Evolutionary conservation across 805 yeast genomes (phyloP), one percentile per base, ranked within the genome.

Genomic region (Saturnispora gosingensis): DNA sequence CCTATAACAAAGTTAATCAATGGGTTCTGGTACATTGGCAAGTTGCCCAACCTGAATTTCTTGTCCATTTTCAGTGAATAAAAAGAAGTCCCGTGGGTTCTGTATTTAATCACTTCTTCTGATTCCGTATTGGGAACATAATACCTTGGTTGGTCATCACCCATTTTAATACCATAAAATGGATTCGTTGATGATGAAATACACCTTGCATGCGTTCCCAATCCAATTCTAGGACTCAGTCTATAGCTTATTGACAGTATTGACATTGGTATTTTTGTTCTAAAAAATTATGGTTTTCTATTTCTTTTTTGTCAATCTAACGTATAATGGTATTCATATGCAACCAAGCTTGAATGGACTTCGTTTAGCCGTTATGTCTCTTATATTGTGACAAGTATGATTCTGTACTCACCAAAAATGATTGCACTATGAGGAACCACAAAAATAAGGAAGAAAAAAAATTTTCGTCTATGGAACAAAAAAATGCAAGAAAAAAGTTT

Each of bases 11-110:
- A 81, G 45, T 77, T 75, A 7, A 79, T 71, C 2, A 81, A 72
- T 0, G 89, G 88, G 0, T 85, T 80, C 47, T 72, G 77, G 59
- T 85, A 85, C 25, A 85, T 58, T 3, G 90, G 84, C 54, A 72
- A 72, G 58, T 80, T 76, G 2, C 85, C 80, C 5, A 81, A 67
- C 49, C 88, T 67, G 53, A 62, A 75, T 25, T 80, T 72, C 4
- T 69, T 61, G 5, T 81, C 81, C 24, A 85, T 61, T n/a, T 73
- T 50, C 39, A 58, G 46, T 7, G 50, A 51, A 47, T 60, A 56
- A 25, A 68, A 56, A n/a, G 59, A 55, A 1, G 69, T 58, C 2
- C 69, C 70, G 30, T 61, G 66, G 1, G 67, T 57, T 50, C 69
- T 54, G 35, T 61, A 60, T 10, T 54, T 56, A 16, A 68, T 53